These are phyloP conservation scores for Taphrina confusa DNA, from an alignment of 1,139 yeast species.

Conservation along the genomic window DNA sequence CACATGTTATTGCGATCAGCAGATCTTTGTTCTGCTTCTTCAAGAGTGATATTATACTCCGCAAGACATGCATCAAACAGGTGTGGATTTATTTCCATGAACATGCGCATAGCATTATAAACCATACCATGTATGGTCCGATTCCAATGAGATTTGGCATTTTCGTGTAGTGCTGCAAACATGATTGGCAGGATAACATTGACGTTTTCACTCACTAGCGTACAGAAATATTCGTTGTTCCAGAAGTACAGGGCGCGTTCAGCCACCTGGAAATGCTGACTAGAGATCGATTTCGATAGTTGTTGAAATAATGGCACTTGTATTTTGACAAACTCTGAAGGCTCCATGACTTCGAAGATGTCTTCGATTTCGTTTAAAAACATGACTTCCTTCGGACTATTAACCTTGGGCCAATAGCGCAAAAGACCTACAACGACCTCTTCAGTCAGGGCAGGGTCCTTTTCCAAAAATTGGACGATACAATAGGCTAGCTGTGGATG, in stretches of 20 bases:
- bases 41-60: conserved; percentile 70
- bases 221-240: conserved; percentile 91
- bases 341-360: conserved; percentile 94
- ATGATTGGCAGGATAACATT: conserved; percentile 90
- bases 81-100: conserved; percentile 90
- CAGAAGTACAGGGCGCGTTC: conserved; percentile 93
- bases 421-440: conserved; percentile 91
- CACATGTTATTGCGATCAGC: conserved; percentile 39
- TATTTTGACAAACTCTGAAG: conserved; percentile 83
- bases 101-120: conserved; percentile 84
- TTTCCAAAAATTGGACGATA: conserved; percentile 92
- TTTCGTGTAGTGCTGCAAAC: conserved; percentile 84
- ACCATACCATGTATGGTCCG: conserved; percentile 89
- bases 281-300: conserved; percentile 86
- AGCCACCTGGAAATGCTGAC: conserved; percentile 96
- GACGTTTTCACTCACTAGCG: conserved; percentile 82
- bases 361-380: conserved; percentile 94
- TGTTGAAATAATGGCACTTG: conserved; percentile 94
- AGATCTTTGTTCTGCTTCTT: conserved; percentile 50
- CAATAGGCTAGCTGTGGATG: conserved; percentile 98
- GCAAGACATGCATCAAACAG: conserved; percentile 90
- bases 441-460: conserved; percentile 87
- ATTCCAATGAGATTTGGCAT: conserved; percentile 73
- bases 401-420: conserved; percentile 96
- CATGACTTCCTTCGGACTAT: conserved; percentile 93